Conservation (phyloP, 768 basidiomycete species). For the Psilocybe cyanescens region DNA sequence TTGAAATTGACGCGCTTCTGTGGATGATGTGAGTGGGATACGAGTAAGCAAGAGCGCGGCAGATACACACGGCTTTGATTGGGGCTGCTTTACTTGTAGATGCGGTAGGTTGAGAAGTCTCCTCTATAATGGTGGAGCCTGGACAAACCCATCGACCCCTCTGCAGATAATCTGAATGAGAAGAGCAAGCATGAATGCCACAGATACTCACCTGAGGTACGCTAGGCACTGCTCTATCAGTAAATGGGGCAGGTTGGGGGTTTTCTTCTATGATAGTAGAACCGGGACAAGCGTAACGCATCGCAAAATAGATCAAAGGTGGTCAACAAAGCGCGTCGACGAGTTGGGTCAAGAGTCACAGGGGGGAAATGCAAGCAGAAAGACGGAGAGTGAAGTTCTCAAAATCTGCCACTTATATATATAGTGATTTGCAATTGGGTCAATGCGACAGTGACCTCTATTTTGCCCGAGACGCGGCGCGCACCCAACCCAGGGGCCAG, state of each 20-base stretch:
- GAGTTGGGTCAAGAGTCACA: not conserved
- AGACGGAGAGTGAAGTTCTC: slow-evolving; percentile 1
- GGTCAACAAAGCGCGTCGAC: not conserved
- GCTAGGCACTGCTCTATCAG: not conserved
- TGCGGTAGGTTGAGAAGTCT: not conserved
- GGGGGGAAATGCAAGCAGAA: not conserved
- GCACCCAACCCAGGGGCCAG: not conserved
- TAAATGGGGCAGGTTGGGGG: not conserved
- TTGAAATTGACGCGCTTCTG: not conserved
- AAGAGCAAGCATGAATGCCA: not conserved
- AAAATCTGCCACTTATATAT: slow-evolving; percentile 9
- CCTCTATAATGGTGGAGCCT: not conserved
- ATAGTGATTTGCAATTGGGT: slow-evolving; percentile 16
- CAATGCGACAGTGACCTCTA: slow-evolving; percentile 3
- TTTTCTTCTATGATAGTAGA: not conserved
- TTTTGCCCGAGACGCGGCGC: slow-evolving; percentile 5
- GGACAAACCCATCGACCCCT: slow-evolving; percentile 9
- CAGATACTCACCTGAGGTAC: not conserved
- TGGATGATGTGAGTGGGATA: not conserved
- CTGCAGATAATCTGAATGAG: not conserved
- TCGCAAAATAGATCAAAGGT: not conserved
- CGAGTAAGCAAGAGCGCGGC: not conserved
- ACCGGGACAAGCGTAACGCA: slow-evolving; percentile 17
- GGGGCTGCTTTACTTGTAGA: not conserved
- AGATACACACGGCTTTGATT: not conserved